Conservation (phyloP, 1,284 basidiomycete genomes). For the Rhodotorula sp. region DNA sequence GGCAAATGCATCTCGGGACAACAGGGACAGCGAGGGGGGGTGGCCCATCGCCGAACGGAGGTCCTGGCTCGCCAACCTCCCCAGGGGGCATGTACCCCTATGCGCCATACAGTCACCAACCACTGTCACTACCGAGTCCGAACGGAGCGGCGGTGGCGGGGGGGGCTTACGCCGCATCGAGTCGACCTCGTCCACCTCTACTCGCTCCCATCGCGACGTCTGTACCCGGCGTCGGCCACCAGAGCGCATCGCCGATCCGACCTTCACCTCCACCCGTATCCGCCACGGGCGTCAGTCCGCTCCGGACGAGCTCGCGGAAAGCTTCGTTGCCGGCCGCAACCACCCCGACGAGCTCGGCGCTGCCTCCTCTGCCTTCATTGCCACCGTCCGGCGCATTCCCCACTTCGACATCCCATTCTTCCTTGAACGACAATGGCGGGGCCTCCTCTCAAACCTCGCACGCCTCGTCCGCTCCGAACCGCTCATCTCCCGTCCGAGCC, state of each 20-base stretch:
- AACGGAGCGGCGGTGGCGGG: background rate
- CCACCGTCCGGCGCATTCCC: background rate
- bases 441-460: too few species aligned
- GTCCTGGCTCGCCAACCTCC: background rate
- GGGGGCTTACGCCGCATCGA: background rate
- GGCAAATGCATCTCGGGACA: background rate
- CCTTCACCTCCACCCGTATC: background rate
- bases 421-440: background rate
- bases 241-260: background rate
- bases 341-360: background rate
- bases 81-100: background rate
- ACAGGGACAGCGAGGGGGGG: background rate
- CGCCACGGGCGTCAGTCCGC: background rate
- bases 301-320: background rate
- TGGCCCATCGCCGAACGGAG: too few species aligned
- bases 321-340: background rate
- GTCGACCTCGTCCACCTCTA: background rate
- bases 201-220: background rate
- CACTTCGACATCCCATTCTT: background rate
- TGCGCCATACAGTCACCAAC: background rate
- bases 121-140: background rate
- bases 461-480: too few species aligned
- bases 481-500: background rate
- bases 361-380: background rate
- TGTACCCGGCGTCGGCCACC: background rate